Evolutionary conservation across 371 early-diverging fungal genomes (phyloP).

Genomic region (Rhizopus stolonifer): DNA sequence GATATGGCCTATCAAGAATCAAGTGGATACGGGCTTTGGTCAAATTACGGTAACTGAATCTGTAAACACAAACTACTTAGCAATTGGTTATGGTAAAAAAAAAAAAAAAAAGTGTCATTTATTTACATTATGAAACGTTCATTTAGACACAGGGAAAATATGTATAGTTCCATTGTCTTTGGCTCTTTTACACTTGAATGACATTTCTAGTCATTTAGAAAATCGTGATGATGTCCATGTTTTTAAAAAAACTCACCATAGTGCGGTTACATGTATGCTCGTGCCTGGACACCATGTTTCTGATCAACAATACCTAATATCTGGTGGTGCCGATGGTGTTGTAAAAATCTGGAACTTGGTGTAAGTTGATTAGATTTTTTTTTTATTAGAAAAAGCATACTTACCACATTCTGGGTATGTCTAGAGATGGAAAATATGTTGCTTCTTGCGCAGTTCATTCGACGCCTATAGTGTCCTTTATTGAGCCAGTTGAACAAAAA

Average conservation of each 20-base stretch:
- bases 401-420: not conserved
- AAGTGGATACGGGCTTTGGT: constrained; percentile 29
- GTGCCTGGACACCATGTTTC: constrained; percentile 50
- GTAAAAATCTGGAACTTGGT: constrained; percentile 78
- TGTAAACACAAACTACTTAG: constrained; percentile 52
- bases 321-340: constrained; percentile 68
- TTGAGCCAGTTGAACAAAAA: constrained; percentile 63
- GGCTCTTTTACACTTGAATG: constrained; percentile 39
- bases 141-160: constrained; percentile 54
- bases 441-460: constrained; percentile 69
- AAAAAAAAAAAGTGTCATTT: not conserved
- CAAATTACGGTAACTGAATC: constrained; percentile 50
- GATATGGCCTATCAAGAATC: constrained; percentile 37
- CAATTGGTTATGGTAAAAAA: constrained; percentile 55
- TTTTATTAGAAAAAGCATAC: not conserved
- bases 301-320: constrained; percentile 56
- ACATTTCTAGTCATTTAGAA: constrained; percentile 26
- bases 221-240: constrained; percentile 23
- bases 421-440: constrained; percentile 59
- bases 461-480: constrained; percentile 56
- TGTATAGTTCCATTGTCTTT: constrained; percentile 48
- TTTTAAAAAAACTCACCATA: constrained; percentile 50
- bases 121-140: not conserved
- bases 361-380: constrained; percentile 37
- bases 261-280: constrained; percentile 58